Percentiles rank a stretch among this genome's conserved stretches.
phyloP scores from a whole-genome alignment of 1,284 basidiomycete species.

The Rhodotorula mucilaginosa region DNA sequence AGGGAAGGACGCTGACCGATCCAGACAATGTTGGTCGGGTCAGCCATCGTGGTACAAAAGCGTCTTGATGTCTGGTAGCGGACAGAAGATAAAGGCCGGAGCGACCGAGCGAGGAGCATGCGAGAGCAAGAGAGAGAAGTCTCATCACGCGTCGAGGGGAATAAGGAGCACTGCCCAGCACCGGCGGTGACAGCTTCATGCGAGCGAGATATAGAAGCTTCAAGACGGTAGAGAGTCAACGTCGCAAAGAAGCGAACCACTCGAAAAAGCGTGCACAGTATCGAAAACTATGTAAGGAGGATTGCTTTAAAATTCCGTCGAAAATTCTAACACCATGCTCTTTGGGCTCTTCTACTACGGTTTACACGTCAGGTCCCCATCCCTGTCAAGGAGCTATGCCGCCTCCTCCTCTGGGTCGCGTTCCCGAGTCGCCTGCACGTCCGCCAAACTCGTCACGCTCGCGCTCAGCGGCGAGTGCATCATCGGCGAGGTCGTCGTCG shows the following conservation, averaged over 20 bases:
- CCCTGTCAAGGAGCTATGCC: background rate
- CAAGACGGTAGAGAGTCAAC: no score
- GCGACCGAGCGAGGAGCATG: slow-evolving; percentile 1
- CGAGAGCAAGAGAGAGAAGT: background rate
- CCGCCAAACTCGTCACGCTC: slow-evolving; percentile 13
- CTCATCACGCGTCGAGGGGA: no score
- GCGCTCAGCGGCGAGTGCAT: slow-evolving; percentile 14
- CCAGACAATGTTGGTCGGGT: slow-evolving; percentile 32
- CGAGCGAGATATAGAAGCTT: no score
- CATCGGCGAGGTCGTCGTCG: slow-evolving; percentile 1
- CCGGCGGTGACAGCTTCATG: no score
- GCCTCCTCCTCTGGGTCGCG: background rate
- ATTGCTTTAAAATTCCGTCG: background rate
- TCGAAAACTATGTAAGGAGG: background rate
- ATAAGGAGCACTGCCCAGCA: background rate
- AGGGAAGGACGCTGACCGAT: slow-evolving; percentile 19
- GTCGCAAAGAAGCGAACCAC: no score
- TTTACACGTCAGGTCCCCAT: no score
- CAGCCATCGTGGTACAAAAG: slow-evolving; percentile 4
- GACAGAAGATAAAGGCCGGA: background rate
- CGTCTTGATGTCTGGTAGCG: background rate
- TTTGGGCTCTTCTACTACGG: no score
- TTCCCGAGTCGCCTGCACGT: background rate
- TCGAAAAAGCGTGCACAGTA: background rate
- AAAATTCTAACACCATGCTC: no score